Percentiles rank a stretch among this genome's conserved stretches.
Conservation (phyloP, 169 alveolate species). For the Amoebophrya sp. region DNA sequence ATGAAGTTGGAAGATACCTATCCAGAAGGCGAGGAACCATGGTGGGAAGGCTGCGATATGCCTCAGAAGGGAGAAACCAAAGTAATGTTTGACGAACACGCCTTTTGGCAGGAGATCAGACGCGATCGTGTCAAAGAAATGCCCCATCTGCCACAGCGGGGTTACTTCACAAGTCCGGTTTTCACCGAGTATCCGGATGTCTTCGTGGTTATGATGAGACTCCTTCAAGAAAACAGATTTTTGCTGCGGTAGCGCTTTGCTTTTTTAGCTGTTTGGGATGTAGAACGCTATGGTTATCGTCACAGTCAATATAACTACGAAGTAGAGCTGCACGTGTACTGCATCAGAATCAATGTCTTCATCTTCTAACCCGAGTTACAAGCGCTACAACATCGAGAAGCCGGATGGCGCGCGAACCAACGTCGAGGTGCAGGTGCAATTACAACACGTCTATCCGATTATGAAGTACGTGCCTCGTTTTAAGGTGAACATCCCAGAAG, state of each 20-base stretch:
- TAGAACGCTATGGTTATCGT: too few species aligned
- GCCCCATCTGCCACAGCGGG: not conserved
- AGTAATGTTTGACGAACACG: not conserved
- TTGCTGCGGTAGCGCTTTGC: too few species aligned
- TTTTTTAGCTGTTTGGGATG: too few species aligned
- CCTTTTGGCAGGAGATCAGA: not conserved
- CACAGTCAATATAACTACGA: too few species aligned
- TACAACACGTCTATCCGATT: not conserved
- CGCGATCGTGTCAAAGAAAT: not conserved
- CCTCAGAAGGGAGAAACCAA: not conserved
- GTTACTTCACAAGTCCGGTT: not conserved
- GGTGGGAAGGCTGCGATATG: not conserved
- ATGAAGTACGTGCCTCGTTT: not conserved
- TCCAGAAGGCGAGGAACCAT: not conserved
- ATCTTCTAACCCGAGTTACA: too few species aligned
- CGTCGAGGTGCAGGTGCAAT: not conserved
- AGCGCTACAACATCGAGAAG: constrained; percentile 6
- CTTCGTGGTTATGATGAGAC: too few species aligned
- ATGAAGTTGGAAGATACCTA: not conserved
- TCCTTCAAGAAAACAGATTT: too few species aligned
- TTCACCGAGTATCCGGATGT: not conserved
- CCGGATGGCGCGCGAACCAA: not conserved
- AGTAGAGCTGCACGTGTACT: too few species aligned
- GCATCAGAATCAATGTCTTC: too few species aligned
- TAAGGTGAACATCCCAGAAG: not conserved